Evolutionary conservation across 2,329 filamentous ascomycete genomes (phyloP).

Genomic region (Dothidotthia symphoricarpi): DNA sequence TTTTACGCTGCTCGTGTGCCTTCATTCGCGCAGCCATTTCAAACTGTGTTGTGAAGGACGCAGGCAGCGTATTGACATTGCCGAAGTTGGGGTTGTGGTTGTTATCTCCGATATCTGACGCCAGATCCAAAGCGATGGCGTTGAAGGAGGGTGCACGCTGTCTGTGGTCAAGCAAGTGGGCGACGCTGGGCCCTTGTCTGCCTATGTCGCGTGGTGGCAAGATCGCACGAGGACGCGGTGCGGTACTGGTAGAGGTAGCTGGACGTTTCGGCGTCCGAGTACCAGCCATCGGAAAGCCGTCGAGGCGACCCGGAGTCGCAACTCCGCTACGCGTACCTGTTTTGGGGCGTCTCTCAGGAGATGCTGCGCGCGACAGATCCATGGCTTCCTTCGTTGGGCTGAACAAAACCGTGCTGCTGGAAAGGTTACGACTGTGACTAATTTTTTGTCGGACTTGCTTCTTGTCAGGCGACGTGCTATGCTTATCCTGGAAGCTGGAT

Average conservation of each 20-base stretch:
- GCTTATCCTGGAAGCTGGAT: conserved; percentile 1
- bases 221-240: conserved; percentile 33
- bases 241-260: conserved; percentile 21
- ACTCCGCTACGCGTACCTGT: conserved; percentile 34
- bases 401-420: conserved; percentile 80
- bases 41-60: conserved; percentile 73
- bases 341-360: conserved; percentile 31
- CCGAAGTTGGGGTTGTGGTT: conserved; percentile 59
- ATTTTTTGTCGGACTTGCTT: conserved; percentile 20
- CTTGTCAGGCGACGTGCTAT: conserved; percentile 33
- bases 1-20: conserved; percentile 20
- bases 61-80: conserved; percentile 63
- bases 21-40: conserved; percentile 36
- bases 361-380: conserved; percentile 35
- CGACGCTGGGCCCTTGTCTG: conserved; percentile 57
- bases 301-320: conserved; percentile 33
- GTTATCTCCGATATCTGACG: conserved; percentile 69
- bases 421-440: conserved; percentile 71
- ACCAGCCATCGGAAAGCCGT: conserved; percentile 21
- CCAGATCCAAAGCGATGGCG: conserved; percentile 60
- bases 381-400: conserved; percentile 58
- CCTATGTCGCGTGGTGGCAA: conserved; percentile 53
- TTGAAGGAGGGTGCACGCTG: conserved; percentile 63
- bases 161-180: conserved; percentile 52
- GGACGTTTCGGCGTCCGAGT: conserved; percentile 47